Conservation (phyloP, 257 asterid species). For the Catharanthus roseus region DNA sequence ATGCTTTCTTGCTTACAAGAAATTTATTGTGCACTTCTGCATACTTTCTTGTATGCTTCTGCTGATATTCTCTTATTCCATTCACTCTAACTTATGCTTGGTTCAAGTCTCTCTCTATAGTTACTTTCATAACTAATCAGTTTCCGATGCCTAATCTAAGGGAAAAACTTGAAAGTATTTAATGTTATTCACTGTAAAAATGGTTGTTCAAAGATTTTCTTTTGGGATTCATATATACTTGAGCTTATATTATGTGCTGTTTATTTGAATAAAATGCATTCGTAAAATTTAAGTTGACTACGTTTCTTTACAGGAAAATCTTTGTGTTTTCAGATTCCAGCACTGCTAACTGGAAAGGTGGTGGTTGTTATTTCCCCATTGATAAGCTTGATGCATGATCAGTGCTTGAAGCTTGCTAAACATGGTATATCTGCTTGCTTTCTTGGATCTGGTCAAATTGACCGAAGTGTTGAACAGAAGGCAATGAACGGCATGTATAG, state of each 20-base stretch:
- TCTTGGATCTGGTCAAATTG: slow-evolving; percentile 85
- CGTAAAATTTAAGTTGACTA: not conserved
- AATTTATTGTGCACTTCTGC: not conserved
- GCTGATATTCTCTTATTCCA: not conserved
- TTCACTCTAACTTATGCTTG: not conserved
- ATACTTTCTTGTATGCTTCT: not conserved
- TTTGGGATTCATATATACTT: too few relatives aligned
- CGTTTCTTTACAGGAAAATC: slow-evolving; percentile 57
- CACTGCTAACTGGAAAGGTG: slow-evolving; percentile 64
- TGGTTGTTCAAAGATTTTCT: not conserved
- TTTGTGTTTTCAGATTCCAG: slow-evolving; percentile 71
- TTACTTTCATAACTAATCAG: too few relatives aligned
- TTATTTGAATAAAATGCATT: not conserved
- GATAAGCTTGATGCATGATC: slow-evolving; percentile 89
- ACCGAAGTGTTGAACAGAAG: slow-evolving; percentile 59
- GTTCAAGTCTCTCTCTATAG: not conserved
- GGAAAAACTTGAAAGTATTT: not conserved
- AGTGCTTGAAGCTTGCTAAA: slow-evolving; percentile 65
- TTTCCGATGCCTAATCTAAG: not conserved
- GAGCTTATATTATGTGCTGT: not conserved
- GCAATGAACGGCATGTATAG: slow-evolving; percentile 62
- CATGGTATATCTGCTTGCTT: slow-evolving; percentile 79
- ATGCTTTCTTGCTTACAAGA: slow-evolving; percentile 11
- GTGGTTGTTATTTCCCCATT: slow-evolving; percentile 76
- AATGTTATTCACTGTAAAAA: not conserved